Base-by-base conservation (phyloP, 345 rosid genomes). In the Hypericum androsaemum region DNA sequence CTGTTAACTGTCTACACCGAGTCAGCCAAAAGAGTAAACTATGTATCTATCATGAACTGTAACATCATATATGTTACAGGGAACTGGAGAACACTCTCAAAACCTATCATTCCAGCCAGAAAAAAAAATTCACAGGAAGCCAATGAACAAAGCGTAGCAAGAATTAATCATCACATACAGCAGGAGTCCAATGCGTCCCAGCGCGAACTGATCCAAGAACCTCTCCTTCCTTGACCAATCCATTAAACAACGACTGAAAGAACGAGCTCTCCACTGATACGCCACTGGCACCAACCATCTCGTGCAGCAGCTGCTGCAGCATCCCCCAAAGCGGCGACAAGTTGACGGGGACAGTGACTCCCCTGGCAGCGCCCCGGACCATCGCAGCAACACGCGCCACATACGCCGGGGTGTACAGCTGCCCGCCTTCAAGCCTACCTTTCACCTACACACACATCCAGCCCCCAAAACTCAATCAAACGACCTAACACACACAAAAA, bases 351-450 rank as follows among this genome's bases (percentile, higher is more conserved):
- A 92, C 83, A 15, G 94, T 81, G 36, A 92, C 72, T 53, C 89
- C 96, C 67, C 96, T 77, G 1, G 95, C 78, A 60, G 95, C 96
- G 58, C 98, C 96, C 17, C 94, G 82, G 64, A 92, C 95, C 95
- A 87, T 84, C 52, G 94, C 94, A 47, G 84, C 74, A 60, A 92
- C 89, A 60, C 96, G 85, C 45, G 89, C 81, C 66, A 90, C 92
- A 81, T 90, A 84, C 37, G 85, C 96, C 1, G 98, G 98, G 7
- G 96, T 90, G 60, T 90, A 90, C 57, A 90, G 60, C 39, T 87
- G 98, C 51, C 98, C 98, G 58, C 98, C 89, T 82, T 90, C 96
- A 72, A 87, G 95, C 80, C 95, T 84, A 64, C 96, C 98, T 75
- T 81, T 77, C 74, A 90, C 95, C 98, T 90, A 58, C 43, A 44